phyloP scores from a whole-genome alignment of 208 protist species.

The Herpetomonas tarakana region DNA sequence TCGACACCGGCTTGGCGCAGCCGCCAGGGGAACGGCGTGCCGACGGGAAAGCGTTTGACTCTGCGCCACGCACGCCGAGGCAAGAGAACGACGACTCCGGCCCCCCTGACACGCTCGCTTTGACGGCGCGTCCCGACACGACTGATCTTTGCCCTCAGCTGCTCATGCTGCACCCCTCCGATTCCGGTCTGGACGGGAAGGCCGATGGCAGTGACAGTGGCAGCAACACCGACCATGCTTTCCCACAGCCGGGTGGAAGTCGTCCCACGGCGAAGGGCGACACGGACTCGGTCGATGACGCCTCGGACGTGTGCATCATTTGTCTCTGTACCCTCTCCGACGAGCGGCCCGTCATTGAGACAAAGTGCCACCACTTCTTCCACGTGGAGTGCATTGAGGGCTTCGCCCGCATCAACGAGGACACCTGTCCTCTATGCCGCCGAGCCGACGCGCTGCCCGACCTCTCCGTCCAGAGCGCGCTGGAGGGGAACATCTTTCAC shows the following conservation, averaged over 20 bases:
- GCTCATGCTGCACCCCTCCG: background rate
- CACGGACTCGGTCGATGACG: background rate
- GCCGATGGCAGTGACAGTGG: background rate
- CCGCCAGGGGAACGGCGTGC: no score
- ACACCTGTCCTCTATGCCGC: slow-evolving; percentile 63
- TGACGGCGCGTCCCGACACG: background rate
- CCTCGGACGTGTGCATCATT: slow-evolving; percentile 37
- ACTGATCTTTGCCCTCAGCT: background rate
- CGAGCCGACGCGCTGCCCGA: slow-evolving; percentile 30
- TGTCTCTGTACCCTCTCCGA: slow-evolving; percentile 37
- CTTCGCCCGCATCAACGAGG: slow-evolving; percentile 28
- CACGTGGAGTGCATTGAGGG: slow-evolving; percentile 66
- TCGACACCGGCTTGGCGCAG: no score
- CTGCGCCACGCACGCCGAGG: background rate
- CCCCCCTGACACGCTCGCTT: background rate
- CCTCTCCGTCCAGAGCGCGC: slow-evolving; percentile 15
- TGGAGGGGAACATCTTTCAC: slow-evolving; percentile 29
- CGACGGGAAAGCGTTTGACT: no score
- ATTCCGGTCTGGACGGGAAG: background rate
- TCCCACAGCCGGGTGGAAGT: no score
- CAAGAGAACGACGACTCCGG: background rate
- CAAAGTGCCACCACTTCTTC: slow-evolving; percentile 60
- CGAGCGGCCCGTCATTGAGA: slow-evolving; percentile 36
- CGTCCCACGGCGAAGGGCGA: no score
- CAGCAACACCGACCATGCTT: no score